Evolutionary conservation across 1,284 basidiomycete genomes (phyloP), one percentile per base, ranked within the genome.

Genomic region (Melampsora occidentalis): DNA sequence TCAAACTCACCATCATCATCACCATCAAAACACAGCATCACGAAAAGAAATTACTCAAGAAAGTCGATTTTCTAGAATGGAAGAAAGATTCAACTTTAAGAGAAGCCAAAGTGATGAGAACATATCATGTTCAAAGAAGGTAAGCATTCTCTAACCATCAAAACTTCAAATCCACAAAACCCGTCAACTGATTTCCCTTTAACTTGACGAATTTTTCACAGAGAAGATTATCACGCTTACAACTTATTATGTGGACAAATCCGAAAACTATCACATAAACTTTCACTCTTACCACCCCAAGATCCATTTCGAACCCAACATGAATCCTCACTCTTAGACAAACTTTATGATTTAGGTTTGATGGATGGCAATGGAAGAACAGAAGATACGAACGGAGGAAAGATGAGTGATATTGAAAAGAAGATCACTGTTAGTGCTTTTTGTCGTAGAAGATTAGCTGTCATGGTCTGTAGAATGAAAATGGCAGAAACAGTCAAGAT

Each of bases 321-420:
- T 88, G 93, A 99, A 84, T 88, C 85, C 49, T 90, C 92, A 80
- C 86, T 99, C 66, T 88, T 99, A 69, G 90, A 91, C 79, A 99
- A 99, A 84, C 88, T 98, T 77, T 99, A 97, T 85, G 97, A 99
- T 84, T 93, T 97, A 87, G 97, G 96, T 72, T 88, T 99, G 63
- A 87, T 99, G 78, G 85, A 85, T 82, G 81, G 91, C 12, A 89
- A 81, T 85, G 90, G n/a, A 82, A 85, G 71, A 90, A 89, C 39
- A 20, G 72, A 67, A 20, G 73, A 76, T 14, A 22, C 53, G 22
- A 42, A 64, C 35, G 75, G 75, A 14, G 67, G 67, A 5, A 96
- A 95, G 83, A 88, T 97, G 78, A 92, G 90, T 80, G 94, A 97
- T 81, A 87, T 97, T 67, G 93, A 97, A 83, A 91, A 94, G 87